Percentiles rank a stretch among this genome's conserved stretches.
phyloP scores from a whole-genome alignment of 805 yeast species.

The Candida adriatica region DNA sequence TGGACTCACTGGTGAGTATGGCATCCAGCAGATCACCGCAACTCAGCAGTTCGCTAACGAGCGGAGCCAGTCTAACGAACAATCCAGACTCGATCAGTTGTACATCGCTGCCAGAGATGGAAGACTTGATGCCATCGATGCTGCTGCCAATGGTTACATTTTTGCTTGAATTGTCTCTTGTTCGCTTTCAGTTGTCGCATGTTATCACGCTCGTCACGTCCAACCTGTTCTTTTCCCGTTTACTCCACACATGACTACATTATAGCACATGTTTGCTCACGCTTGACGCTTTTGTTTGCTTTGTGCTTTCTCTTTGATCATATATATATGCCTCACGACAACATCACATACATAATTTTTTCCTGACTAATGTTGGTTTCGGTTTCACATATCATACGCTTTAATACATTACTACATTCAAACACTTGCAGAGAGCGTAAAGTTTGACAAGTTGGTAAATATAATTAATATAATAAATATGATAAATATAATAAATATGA shows the following conservation, averaged over 20 bases:
- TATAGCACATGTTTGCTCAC: no score
- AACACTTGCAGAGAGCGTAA: no score
- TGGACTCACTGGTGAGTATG: conserved; percentile 14
- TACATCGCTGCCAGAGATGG: conserved; percentile 52
- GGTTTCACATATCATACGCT: no score
- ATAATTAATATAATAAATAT: conserved; percentile 9
- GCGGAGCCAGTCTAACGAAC: conserved; percentile 28
- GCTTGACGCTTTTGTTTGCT: no score
- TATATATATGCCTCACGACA: no score
- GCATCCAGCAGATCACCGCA: conserved; percentile 11
- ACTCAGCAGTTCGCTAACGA: conserved; percentile 22
- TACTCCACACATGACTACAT: not conserved
- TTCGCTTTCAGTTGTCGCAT: not conserved
- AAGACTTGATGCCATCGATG: conserved; percentile 45
- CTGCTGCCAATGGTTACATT: conserved; percentile 34
- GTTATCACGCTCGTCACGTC: not conserved
- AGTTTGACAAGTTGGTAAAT: no score
- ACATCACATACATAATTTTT: no score
- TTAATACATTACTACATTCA: no score
- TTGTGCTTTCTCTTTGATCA: not conserved
- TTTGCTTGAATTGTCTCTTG: conserved; percentile 7
- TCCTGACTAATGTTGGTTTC: no score
- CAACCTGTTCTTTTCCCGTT: not conserved
- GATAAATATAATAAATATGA: not conserved
- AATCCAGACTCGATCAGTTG: conserved; percentile 41